Percentiles rank a stretch among this genome's conserved stretches.
These are phyloP conservation scores for Neurospora cerealis DNA, from an alignment of 495 filamentous ascomycete genomes.

Conservation along the genomic window DNA sequence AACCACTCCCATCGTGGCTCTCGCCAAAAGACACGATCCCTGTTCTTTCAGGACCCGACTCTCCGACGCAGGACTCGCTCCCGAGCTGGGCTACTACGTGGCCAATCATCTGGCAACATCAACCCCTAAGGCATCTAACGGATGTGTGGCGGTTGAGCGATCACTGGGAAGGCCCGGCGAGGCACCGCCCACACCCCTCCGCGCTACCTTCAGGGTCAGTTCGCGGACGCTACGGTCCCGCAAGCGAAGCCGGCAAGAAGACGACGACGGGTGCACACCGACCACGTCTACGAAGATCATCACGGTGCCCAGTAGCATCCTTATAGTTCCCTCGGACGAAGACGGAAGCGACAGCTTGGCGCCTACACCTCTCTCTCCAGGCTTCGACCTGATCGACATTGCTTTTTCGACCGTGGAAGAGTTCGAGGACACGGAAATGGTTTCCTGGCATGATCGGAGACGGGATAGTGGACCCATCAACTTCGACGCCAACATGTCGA, in stretches of 20 bases:
- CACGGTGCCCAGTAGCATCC: neutral
- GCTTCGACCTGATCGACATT: neutral
- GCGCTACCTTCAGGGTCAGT: neutral
- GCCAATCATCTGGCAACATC: neutral
- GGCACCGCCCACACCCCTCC: neutral
- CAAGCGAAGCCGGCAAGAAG: neutral
- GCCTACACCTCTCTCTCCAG: neutral
- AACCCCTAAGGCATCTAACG: conserved; percentile 1
- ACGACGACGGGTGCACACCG: neutral
- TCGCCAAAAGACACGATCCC: conserved; percentile 3
- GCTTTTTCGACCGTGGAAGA: neutral
- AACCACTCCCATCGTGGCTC: neutral
- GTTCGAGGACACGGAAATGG: neutral
- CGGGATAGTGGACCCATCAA: neutral
- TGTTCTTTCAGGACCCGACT: conserved; percentile 9
- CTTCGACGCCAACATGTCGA: conserved; percentile 2
- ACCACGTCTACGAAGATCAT: neutral
- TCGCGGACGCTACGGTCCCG: neutral
- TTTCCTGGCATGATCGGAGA: neutral
- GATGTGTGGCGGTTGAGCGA: conserved; percentile 12
- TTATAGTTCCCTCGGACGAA: conserved; percentile 1
- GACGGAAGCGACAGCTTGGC: neutral
- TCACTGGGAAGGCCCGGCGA: neutral
- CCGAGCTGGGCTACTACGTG: neutral
- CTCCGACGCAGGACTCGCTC: neutral